Evolutionary conservation across 352 stramenopile genomes (phyloP).

Genomic region (Globisporangium cederbergense): DNA sequence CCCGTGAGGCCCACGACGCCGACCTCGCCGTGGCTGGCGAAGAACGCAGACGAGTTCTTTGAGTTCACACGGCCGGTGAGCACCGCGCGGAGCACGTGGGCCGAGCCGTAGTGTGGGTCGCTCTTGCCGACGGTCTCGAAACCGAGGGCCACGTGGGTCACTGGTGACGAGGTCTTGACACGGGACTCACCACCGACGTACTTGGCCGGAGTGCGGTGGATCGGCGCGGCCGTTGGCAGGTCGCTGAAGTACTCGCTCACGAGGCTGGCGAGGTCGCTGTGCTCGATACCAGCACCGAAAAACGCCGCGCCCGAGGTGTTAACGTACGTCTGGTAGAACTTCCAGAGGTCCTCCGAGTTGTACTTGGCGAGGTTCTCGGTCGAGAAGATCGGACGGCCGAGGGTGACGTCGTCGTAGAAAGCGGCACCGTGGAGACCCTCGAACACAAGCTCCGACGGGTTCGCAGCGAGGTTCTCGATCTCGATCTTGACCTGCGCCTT

Average conservation of each 20-base stretch:
- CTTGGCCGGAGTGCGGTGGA: conserved; percentile 29
- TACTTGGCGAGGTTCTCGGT: conserved; percentile 58
- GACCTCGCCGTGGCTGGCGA: conserved; percentile 58
- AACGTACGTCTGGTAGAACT: conserved; percentile 70
- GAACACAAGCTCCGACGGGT: conserved; percentile 41
- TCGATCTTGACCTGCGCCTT: conserved; percentile 67
- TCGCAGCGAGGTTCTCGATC: conserved; percentile 33
- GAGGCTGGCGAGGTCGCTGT: conserved; percentile 56
- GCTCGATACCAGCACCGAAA: conserved; percentile 57
- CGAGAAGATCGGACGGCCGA: conserved; percentile 49
- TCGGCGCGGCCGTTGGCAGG: conserved; percentile 30
- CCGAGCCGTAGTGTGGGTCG: conserved; percentile 41
- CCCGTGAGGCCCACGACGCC: conserved; percentile 62
- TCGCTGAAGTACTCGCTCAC: conserved; percentile 63
- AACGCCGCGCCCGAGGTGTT: conserved; percentile 60
- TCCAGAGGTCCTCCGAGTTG: conserved; percentile 39
- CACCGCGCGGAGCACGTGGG: conserved; percentile 69
- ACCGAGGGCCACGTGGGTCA: conserved; percentile 73
- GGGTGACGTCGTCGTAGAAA: conserved; percentile 77
- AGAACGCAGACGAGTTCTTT: conserved; percentile 62
- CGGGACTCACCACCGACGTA: conserved; percentile 82
- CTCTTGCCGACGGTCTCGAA: conserved; percentile 53
- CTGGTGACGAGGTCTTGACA: conserved; percentile 48
- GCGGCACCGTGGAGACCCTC: conserved; percentile 70
- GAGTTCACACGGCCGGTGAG: conserved; percentile 54